Conservation (phyloP, 2,329 filamentous ascomycete species). For the Neofusicoccum cordaticola region DNA sequence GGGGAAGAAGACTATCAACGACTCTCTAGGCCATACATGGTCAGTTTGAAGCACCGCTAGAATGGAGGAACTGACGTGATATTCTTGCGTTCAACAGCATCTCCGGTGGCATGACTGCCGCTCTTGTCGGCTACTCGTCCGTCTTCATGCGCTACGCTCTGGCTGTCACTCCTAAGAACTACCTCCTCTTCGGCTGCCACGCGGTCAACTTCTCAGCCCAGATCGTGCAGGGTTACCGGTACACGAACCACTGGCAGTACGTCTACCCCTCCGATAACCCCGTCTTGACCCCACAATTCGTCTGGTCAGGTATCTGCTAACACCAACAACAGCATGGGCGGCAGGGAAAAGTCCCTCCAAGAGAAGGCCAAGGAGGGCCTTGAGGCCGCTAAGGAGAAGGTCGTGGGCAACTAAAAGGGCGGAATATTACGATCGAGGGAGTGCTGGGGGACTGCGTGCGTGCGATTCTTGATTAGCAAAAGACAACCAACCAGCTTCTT, state of each 20-base stretch:
- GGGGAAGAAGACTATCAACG: neutral
- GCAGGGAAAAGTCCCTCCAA: slow-evolving; percentile 40
- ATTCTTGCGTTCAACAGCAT: slow-evolving; percentile 46
- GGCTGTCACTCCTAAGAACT: slow-evolving; percentile 62
- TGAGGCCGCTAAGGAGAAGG: slow-evolving; percentile 22
- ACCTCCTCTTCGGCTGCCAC: slow-evolving; percentile 67
- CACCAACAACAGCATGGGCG: slow-evolving; percentile 37
- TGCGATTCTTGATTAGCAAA: neutral
- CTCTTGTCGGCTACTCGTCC: slow-evolving; percentile 59
- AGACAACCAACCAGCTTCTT: neutral
- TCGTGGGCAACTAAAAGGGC: neutral
- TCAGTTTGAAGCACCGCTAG: neutral
- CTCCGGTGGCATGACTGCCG: slow-evolving; percentile 62
- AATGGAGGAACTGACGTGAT: neutral
- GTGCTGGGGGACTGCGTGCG: neutral
- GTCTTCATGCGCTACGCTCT: slow-evolving; percentile 67
- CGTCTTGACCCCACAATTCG: neutral
- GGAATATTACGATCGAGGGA: neutral
- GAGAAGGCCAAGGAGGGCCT: slow-evolving; percentile 39
- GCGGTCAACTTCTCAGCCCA: slow-evolving; percentile 63
- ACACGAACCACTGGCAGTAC: slow-evolving; percentile 58
- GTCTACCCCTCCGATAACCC: slow-evolving; percentile 14
- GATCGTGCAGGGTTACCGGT: slow-evolving; percentile 60
- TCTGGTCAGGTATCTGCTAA: neutral
- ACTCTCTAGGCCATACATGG: neutral